These are phyloP conservation scores for Alternaria sp. DNA, from an alignment of 2,329 filamentous ascomycete genomes.

Conservation along the genomic window DNA sequence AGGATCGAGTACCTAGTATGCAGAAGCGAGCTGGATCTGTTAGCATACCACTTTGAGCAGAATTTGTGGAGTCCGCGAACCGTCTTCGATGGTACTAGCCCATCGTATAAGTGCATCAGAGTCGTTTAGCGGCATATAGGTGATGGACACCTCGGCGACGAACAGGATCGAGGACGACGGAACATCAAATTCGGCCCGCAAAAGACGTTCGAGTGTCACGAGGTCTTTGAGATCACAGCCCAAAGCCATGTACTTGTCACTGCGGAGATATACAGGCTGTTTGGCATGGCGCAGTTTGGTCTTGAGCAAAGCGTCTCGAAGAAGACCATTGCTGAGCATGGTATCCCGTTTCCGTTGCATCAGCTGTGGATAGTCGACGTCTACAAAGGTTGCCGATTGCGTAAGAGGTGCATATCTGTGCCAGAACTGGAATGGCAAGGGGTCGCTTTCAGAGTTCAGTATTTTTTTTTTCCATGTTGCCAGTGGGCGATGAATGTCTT, in stretches of 20 bases:
- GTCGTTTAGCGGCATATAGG: conserved; percentile 81
- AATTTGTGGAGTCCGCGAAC: conserved; percentile 56
- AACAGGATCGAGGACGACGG: conserved; percentile 74
- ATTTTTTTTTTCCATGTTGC: conserved; percentile 3
- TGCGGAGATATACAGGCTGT: conserved; percentile 52
- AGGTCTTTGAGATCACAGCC: conserved; percentile 83
- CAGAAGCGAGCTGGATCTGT: conserved; percentile 74
- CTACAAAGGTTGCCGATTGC: conserved; percentile 73
- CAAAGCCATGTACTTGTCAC: conserved; percentile 77
- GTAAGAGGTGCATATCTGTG: conserved; percentile 69
- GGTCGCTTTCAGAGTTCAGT: conserved; percentile 69
- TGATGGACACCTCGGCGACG: conserved; percentile 88
- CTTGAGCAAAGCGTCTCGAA: conserved; percentile 48
- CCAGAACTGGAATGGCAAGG: conserved; percentile 85
- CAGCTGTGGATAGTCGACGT: conserved; percentile 85
- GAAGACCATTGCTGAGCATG: conserved; percentile 65
- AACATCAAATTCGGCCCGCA: conserved; percentile 68
- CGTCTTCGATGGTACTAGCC: conserved; percentile 75
- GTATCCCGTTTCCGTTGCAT: conserved; percentile 77
- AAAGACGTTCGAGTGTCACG: conserved; percentile 64
- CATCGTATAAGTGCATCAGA: conserved; percentile 80
- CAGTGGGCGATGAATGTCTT: conserved; percentile 30
- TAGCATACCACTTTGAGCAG: conserved; percentile 10
- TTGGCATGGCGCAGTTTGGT: conserved; percentile 40
- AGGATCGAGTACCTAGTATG: conserved; percentile 60